Evolutionary conservation across 139 green algal genomes (phyloP).

Genomic region (Tetradesmus obliquus): DNA sequence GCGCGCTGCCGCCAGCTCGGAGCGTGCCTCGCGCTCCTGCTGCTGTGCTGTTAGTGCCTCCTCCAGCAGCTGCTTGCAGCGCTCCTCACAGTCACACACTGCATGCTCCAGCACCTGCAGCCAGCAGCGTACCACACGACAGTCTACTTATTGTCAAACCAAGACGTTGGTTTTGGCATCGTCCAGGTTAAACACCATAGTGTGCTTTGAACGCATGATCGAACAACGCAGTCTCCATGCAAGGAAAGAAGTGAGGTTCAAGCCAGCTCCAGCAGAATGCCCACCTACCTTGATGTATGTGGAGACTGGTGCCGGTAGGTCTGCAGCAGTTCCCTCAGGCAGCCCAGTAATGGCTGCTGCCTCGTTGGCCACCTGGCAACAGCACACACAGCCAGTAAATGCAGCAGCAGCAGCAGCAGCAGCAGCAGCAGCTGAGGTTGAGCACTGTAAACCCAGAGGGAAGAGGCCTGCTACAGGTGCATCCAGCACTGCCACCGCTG

Average conservation of each 20-base stretch:
- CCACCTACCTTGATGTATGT: constrained; percentile 24
- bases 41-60: constrained; percentile 5
- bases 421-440: too few species aligned
- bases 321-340: not conserved
- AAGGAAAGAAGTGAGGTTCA: not conserved
- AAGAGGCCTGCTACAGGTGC: not conserved
- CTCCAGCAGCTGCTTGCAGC: constrained; percentile 19
- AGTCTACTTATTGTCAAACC: too few species aligned
- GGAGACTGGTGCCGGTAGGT: not conserved
- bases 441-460: too few species aligned
- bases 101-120: constrained; percentile 36
- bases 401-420: not conserved
- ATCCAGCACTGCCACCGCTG: not conserved
- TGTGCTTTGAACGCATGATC: too few species aligned
- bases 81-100: constrained; percentile 24
- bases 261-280: not conserved
- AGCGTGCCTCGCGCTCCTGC: not conserved
- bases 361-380: not conserved
- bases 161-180: too few species aligned
- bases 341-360: constrained; percentile 9
- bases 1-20: not conserved
- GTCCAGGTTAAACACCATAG: too few species aligned
- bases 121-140: not conserved
- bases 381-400: not conserved
- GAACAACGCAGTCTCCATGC: not conserved